Base-by-base conservation (phyloP, 345 rosid genomes). In the Populus ilicifolia region DNA sequence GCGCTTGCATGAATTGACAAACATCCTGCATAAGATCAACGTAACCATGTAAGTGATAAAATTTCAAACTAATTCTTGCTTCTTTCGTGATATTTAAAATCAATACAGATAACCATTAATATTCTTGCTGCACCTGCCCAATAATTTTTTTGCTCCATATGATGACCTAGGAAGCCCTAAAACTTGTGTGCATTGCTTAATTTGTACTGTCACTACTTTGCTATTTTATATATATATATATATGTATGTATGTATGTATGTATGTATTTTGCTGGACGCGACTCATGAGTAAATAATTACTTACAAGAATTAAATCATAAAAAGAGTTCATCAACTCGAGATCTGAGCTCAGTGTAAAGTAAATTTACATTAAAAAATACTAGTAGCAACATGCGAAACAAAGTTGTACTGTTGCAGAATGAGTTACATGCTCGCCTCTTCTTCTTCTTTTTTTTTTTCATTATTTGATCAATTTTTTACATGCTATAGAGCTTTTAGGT, bases 1-100 rank as follows among this genome's bases (percentile, higher is more conserved):
- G 77, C 99, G 97, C 88, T 89, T 93, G 96, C 99, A 95, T n/a
- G 99, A 91, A 62, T 89, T 88, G 43, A 95, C 97, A 69, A 93
- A 95, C 98, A 95, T 95, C 88, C 97, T 95, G 88, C 70, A 35
- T 29, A 74, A 75, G 65, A 81, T 68, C 61, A 75, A 59, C 52
- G 29, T 10, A 8, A 9, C 63, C 11, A n/a, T 56, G 12, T 9
- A n/a, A 56, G 25, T 8, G 29, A n/a, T 56, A 0, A 56, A 9
- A n/a, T n/a, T 56, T n/a, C 63, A 9, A 46, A 14, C 52, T 14
- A 14, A 8, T n/a, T 56, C 63, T 56, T n/a, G 11, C 12, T 2
- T 56, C 21, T 54, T 56, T n/a, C 29, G 1, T 20, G 27, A 44
- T 36, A 56, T 25, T 74, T 43, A 27, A 76, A 41, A 20, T 39